Base-by-base conservation (phyloP, 164 flowering plant genomes). In the Liriodendron chinense region DNA sequence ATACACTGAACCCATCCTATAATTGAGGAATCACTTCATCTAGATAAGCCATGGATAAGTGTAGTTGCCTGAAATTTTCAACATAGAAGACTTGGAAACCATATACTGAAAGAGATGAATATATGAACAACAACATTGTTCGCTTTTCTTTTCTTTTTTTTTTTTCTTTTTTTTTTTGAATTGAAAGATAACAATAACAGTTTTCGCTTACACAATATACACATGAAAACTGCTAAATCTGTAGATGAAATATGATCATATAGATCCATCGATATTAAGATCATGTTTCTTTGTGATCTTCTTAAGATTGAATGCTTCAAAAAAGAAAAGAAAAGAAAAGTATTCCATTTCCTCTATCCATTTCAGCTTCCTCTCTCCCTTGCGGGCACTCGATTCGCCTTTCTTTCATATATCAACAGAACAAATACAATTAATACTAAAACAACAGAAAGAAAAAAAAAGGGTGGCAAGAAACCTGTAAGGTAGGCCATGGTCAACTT, bases 401-500 rank as follows among this genome's bases (percentile, higher is more conserved):
- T 53, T 53, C 59, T 12, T 16, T 53, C 18, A 53, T 53, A 16
- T 53, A 53, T 53, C 59, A 53, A 53, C 16, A 53, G 59, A 16
- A 53, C 18, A 16, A 53, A 53, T 53, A 53, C 59, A 53, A 53
- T 53, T 3, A 53, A 8, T 53, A 53, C 59, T 53, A 12, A 12
- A 16, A 12, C 3, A 0, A 53, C 0, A 13, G 1, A 53, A 53
- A 10, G 0, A 53, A 53, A 53, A 53, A 53, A 16, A 53, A 12
- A 53, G 43, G 43, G 5, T 53, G 16, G 13, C 18, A 12, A 10
- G 18, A 53, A 4, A 53, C 13, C 59, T 9, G 20, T 53, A 12
- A 53, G 59, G 59, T 4, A 1, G 57, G 23, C 7, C 23, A 10
- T 0, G 25, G 7, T 5, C 47, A 2, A 68, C 22, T 90, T 80